Conservation (phyloP, 345 rosid genomes). For the Populus euphratica region DNA sequence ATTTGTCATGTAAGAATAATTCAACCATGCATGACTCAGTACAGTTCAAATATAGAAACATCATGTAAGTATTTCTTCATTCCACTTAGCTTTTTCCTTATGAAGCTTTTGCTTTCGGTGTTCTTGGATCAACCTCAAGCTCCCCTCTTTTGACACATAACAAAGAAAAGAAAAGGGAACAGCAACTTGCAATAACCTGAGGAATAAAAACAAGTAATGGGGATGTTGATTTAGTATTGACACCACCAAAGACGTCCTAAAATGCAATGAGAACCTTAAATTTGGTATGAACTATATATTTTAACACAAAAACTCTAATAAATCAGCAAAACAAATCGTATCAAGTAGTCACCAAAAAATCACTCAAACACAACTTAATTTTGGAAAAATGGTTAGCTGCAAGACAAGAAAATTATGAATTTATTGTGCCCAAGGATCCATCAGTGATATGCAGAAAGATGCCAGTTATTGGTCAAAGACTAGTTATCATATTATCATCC, state of each 20-base stretch:
- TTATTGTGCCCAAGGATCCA: conserved; percentile 5
- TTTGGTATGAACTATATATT: no score
- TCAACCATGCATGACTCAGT: conserved; percentile 46
- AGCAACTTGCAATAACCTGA: conserved; percentile 4
- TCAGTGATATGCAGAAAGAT: conserved; percentile 4
- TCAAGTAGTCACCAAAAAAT: background rate
- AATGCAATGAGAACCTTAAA: background rate
- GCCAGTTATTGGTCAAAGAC: conserved; percentile 10
- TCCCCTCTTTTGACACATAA: conserved; percentile 18
- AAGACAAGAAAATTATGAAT: conserved; percentile 5
- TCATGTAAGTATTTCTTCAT: conserved; percentile 27
- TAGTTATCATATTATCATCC: conserved; percentile 17
- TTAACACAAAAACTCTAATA: background rate
- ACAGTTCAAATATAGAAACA: conserved; percentile 35
- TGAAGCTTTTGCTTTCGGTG: conserved; percentile 24
- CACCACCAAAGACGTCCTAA: background rate
- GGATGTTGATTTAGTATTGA: conserved; percentile 2
- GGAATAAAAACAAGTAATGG: conserved; percentile 15
- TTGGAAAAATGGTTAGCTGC: conserved; percentile 1
- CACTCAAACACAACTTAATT: background rate
- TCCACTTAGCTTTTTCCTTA: conserved; percentile 22
- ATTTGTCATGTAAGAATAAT: conserved; percentile 33
- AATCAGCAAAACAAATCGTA: background rate
- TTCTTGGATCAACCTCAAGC: conserved; percentile 28
- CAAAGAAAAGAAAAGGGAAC: conserved; percentile 15